phyloP scores from a whole-genome alignment of 257 asterid species.

The Solanum dulcamara region DNA sequence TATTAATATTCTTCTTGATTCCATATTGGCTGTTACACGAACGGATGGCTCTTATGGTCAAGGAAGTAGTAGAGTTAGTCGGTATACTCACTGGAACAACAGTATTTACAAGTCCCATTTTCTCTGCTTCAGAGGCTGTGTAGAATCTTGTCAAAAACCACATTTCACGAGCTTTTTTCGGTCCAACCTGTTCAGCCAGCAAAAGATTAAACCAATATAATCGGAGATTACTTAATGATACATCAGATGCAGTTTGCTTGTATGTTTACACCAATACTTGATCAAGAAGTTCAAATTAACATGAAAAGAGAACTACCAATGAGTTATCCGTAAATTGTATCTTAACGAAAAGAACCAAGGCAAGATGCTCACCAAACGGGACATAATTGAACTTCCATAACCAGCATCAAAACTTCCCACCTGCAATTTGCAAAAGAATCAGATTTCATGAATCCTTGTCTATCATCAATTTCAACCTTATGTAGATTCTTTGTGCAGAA shows the following conservation, averaged over 20 bases:
- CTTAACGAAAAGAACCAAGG: neutral
- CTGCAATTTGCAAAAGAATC: constrained; percentile 20
- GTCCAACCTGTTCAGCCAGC: constrained; percentile 51
- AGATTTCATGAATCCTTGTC: neutral
- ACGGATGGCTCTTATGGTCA: neutral
- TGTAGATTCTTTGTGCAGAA: neutral
- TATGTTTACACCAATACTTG: neutral
- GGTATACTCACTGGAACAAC: constrained; percentile 69
- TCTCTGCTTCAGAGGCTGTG: constrained; percentile 78
- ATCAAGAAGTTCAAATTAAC: neutral
- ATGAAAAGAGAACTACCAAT: neutral
- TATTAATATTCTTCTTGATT: neutral
- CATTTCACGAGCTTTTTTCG: constrained; percentile 88
- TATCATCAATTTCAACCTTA: neutral
- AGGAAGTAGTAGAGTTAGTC: neutral
- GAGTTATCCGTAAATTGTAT: neutral
- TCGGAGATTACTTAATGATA: neutral
- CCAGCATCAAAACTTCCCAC: constrained; percentile 99
- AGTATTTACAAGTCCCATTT: constrained; percentile 88
- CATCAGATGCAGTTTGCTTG: neutral
- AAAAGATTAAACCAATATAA: neutral
- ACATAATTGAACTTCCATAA: constrained; percentile 84
- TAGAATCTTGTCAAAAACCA: constrained; percentile 82
- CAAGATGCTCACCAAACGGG: constrained; percentile 54
- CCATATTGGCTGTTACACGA: neutral